phyloP scores from a whole-genome alignment of 1,139 yeast species.

The Hansenula sp. region DNA sequence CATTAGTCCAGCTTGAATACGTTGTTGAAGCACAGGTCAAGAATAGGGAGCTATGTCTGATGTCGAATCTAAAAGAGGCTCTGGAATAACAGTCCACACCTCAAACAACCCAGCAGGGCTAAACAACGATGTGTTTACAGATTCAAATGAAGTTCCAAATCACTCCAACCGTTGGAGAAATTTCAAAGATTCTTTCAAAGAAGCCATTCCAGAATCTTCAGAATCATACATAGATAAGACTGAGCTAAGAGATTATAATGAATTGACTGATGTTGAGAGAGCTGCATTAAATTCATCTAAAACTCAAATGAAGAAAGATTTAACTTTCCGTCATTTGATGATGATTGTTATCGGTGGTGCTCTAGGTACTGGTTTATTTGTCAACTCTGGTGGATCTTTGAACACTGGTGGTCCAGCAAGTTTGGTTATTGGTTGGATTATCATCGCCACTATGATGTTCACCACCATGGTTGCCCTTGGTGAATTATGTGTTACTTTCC shows the following conservation, averaged over 20 bases:
- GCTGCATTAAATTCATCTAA: slow-evolving; percentile 64
- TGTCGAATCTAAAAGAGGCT: background rate
- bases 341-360: slow-evolving; percentile 90
- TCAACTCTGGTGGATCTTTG: slow-evolving; percentile 64
- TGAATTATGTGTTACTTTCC: slow-evolving; percentile 64
- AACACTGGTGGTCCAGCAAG: slow-evolving; percentile 69
- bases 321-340: slow-evolving; percentile 62
- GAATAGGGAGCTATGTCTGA: background rate
- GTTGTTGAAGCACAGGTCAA: no score
- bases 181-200: slow-evolving; percentile 49
- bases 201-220: slow-evolving; percentile 43
- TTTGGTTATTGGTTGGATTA: slow-evolving; percentile 52
- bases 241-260: slow-evolving; percentile 33
- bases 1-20: no score
- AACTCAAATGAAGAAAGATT: slow-evolving; percentile 67
- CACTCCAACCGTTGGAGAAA: slow-evolving; percentile 27
- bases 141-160: slow-evolving; percentile 1
- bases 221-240: slow-evolving; percentile 48
- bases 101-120: background rate
- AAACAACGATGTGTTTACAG: background rate
- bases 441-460: slow-evolving; percentile 53
- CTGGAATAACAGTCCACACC: background rate
- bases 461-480: slow-evolving; percentile 68
- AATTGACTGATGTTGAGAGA: slow-evolving; percentile 48
- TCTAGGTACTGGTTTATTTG: slow-evolving; percentile 65